phyloP scores from a whole-genome alignment of 345 rosid genomes.

The Gossypium sturtianum region DNA sequence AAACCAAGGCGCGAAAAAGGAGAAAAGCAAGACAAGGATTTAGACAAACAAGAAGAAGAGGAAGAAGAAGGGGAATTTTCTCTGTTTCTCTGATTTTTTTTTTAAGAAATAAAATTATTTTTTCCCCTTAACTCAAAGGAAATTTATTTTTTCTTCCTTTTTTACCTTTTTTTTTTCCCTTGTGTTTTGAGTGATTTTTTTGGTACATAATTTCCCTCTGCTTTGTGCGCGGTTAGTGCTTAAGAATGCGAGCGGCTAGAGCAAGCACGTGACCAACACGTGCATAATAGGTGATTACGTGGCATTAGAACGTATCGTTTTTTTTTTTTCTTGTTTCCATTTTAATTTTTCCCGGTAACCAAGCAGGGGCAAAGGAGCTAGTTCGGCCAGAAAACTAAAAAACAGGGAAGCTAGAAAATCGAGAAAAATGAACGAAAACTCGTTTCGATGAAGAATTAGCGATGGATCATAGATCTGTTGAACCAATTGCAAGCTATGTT shows the following conservation, averaged over 20 bases:
- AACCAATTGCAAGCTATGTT: slow-evolving; percentile 49
- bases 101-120: background rate
- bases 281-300: background rate
- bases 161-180: too few species aligned
- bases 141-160: too few species aligned
- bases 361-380: background rate
- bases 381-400: background rate
- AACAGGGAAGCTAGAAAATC: slow-evolving; percentile 15
- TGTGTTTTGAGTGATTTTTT: background rate
- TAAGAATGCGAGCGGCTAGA: background rate
- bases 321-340: background rate
- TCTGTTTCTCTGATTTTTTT: background rate
- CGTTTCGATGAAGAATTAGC: slow-evolving; percentile 19
- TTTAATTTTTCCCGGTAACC: background rate
- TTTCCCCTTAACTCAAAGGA: background rate
- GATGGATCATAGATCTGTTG: slow-evolving; percentile 32
- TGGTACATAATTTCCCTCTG: background rate
- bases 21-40: background rate
- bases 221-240: background rate
- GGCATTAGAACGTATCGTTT: background rate
- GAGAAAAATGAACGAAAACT: slow-evolving; percentile 14
- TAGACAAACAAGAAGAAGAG: background rate
- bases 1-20: background rate
- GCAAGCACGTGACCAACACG: slow-evolving; percentile 8
- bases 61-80: background rate